Evolutionary conservation across 2,329 filamentous ascomycete species (phyloP).

Genomic region (Verticillium zaregamsianum): DNA sequence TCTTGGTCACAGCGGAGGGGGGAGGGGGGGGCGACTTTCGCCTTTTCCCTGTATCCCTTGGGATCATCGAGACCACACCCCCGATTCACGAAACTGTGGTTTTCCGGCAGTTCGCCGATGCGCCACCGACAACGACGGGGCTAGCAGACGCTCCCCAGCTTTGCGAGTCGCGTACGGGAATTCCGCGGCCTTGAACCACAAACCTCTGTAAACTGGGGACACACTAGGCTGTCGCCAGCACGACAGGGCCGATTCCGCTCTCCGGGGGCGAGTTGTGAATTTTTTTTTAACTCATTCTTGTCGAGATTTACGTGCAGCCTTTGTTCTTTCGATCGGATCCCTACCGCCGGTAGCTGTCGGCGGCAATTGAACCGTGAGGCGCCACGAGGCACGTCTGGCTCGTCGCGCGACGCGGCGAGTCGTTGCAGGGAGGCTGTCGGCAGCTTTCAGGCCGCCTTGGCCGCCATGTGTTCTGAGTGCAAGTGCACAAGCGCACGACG

Average conservation of each 20-base stretch:
- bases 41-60: not conserved
- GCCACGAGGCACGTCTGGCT: not conserved
- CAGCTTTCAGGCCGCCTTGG: not conserved
- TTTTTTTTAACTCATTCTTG: not conserved
- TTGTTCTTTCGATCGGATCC: not conserved
- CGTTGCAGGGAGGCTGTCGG: not conserved
- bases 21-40: not conserved
- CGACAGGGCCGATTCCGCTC: not conserved
- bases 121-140: not conserved
- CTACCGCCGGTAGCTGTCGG: not conserved
- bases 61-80: not conserved
- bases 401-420: not conserved
- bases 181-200: not conserved
- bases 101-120: not conserved
- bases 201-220: not conserved
- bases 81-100: not conserved
- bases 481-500: not conserved
- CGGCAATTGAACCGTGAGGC: not conserved
- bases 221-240: not conserved
- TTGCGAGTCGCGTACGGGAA: not conserved
- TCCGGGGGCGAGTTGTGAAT: not conserved
- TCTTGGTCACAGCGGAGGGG: not conserved
- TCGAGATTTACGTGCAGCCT: not conserved
- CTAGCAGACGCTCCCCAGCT: not conserved
- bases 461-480: not conserved